Base-by-base conservation (phyloP, 495 filamentous ascomycete species). In the Aspergillus ostianus region DNA sequence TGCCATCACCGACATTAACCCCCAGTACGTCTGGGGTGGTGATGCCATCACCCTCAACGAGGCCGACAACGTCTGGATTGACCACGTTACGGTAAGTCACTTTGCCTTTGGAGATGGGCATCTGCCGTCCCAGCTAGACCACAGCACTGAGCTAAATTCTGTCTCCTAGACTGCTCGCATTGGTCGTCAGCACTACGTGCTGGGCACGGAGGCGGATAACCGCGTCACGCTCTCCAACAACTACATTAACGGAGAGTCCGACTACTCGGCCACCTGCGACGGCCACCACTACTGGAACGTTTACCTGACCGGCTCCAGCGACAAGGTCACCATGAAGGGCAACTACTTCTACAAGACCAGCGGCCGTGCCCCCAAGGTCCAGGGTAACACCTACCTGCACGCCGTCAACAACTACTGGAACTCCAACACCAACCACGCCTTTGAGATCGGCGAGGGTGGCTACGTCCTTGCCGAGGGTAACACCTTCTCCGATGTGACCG, bases 371-470 rank as follows among this genome's bases (percentile, higher is more conserved):
- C 77, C 77, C 32, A 78, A 78, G 67, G 66, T 79, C 13, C 66
- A 73, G 64, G 70, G 74, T 26, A 75, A 73, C 62, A 79, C 76
- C 6, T 61, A 77, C 30, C 62, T 80, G 45, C 75, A 78, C 59
- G 73, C 76, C 46, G 72, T 73, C 63, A 85, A 84, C 77, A 85
- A 84, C 73, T 82, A 83, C 75, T 83, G 73, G 67, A 75, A 78
- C 60, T 68, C 72, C 56, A 80, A 74, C 68, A 63, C 69, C 53
- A 79, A 80, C 32, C 82, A 84, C 66, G 74, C 77, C 17, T 84
- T 85, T 67, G 81, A 84, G 64, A 74, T 82, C 53, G 73, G 67
- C 20, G 66, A 67, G 7, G 79, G 79, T 32, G 76, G 71, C 44
- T 75, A 75, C 63, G 76, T 82, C 46, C 68, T 85, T 7, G 80